Conservation (phyloP, 495 filamentous ascomycete species). For the Annulohypoxylon stygium region DNA sequence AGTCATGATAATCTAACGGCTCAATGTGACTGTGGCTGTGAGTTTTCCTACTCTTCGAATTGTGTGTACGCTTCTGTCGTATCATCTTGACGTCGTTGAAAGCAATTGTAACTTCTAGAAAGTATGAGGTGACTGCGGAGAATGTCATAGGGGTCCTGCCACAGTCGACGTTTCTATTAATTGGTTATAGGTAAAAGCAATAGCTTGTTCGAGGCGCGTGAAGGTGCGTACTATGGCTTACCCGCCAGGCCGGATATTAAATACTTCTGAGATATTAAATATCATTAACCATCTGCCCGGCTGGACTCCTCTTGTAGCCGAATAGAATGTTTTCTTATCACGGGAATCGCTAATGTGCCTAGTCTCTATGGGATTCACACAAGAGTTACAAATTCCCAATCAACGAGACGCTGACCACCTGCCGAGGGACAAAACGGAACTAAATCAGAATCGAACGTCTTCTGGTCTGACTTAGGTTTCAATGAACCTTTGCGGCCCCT, state of each 20-base stretch:
- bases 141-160: conserved; percentile 20
- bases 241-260: conserved; percentile 49
- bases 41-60: conserved; percentile 33
- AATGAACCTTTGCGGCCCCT: conserved; percentile 42
- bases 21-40: conserved; percentile 24
- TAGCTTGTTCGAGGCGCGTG: conserved; percentile 18
- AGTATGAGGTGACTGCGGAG: conserved; percentile 19
- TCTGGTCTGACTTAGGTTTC: conserved; percentile 44
- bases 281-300: conserved; percentile 34
- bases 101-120: conserved; percentile 19
- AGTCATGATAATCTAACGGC: conserved; percentile 23
- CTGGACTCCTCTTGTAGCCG: conserved; percentile 38
- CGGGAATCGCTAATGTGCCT: conserved; percentile 30
- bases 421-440: conserved; percentile 35
- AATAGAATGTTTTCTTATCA: conserved; percentile 34
- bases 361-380: conserved; percentile 16
- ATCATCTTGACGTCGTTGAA: conserved; percentile 31
- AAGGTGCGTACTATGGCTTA: conserved; percentile 32
- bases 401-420: conserved; percentile 30
- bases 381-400: conserved; percentile 27
- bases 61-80: conserved; percentile 41
- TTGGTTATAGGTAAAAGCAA: conserved; percentile 19
- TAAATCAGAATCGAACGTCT: conserved; percentile 46
- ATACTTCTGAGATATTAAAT: conserved; percentile 48
- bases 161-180: conserved; percentile 31